These are phyloP conservation scores for Komagataella phaffii DNA, from an alignment of 805 yeast genomes.

Conservation along the genomic window DNA sequence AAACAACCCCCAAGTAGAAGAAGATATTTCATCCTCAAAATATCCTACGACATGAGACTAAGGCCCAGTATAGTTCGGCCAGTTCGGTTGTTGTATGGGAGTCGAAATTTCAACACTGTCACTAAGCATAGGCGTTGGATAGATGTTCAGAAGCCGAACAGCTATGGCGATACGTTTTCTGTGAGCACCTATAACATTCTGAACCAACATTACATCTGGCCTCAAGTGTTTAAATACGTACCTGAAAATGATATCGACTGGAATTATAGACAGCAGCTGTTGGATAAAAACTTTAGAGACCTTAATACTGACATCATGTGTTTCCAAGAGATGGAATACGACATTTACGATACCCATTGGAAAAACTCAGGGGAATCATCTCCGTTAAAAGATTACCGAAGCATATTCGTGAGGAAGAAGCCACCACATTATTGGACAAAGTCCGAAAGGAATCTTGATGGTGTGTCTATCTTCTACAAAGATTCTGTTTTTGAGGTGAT, in stretches of 20 bases:
- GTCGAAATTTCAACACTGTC: neutral
- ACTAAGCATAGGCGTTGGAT: neutral
- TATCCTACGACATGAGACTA: neutral
- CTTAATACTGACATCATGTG: slow-evolving; percentile 43
- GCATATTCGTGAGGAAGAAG: slow-evolving; percentile 34
- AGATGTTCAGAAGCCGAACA: neutral
- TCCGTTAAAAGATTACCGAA: slow-evolving; percentile 20
- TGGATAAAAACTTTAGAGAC: slow-evolving; percentile 24
- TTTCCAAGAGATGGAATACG: slow-evolving; percentile 36
- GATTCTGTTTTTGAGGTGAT: slow-evolving; percentile 29
- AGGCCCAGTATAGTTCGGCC: neutral
- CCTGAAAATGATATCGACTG: slow-evolving; percentile 32
- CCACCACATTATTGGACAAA: slow-evolving; percentile 40
- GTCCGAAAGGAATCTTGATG: slow-evolving; percentile 36
- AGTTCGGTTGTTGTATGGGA: neutral
- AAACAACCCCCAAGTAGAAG: neutral
- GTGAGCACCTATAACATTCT: slow-evolving; percentile 21
- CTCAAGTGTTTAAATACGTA: slow-evolving; percentile 37
- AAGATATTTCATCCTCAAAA: neutral
- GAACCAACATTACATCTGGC: slow-evolving; percentile 42
- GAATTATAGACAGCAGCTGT: slow-evolving; percentile 30
- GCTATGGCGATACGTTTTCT: slow-evolving; percentile 8
- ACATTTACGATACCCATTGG: slow-evolving; percentile 28
- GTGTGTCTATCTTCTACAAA: slow-evolving; percentile 43
- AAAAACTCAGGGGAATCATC: slow-evolving; percentile 5